These are phyloP conservation scores for Fusarium sulawesiense DNA, from an alignment of 2,329 filamentous ascomycete genomes.

Conservation along the genomic window DNA sequence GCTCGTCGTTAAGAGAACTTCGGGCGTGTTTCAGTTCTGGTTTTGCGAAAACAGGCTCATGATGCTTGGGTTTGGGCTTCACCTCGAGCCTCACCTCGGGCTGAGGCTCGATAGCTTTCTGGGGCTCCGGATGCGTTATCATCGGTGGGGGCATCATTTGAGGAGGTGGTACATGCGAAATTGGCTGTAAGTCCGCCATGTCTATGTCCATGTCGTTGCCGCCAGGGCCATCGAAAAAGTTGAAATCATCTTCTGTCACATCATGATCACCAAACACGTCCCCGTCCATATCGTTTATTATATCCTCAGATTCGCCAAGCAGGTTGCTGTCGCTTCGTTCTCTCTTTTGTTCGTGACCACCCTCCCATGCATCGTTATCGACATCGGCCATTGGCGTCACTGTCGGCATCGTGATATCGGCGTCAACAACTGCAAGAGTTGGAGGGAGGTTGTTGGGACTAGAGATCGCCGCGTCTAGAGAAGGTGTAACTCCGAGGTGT, in stretches of 20 bases:
- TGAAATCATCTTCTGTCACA: slow-evolving; percentile 86
- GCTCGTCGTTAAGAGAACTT: slow-evolving; percentile 62
- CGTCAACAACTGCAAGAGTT: slow-evolving; percentile 48
- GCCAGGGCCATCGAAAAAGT: slow-evolving; percentile 76
- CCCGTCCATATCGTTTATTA: slow-evolving; percentile 76
- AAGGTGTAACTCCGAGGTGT: slow-evolving; percentile 64
- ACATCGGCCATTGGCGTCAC: slow-evolving; percentile 35
- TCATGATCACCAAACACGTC: slow-evolving; percentile 79
- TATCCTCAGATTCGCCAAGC: slow-evolving; percentile 64
- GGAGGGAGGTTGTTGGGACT: slow-evolving; percentile 63
- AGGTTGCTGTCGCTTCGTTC: slow-evolving; percentile 57
- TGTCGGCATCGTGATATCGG: slow-evolving; percentile 41
- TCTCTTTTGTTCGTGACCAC: slow-evolving; percentile 57
- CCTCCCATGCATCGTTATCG: slow-evolving; percentile 50
- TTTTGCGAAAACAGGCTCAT: slow-evolving; percentile 64
- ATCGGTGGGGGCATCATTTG: slow-evolving; percentile 14
- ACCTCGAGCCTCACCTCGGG: slow-evolving; percentile 24
- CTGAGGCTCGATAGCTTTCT: slow-evolving; percentile 23
- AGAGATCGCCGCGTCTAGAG: slow-evolving; percentile 65
- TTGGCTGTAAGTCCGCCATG: slow-evolving; percentile 43
- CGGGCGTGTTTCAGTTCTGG: slow-evolving; percentile 69
- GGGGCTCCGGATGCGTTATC: slow-evolving; percentile 27
- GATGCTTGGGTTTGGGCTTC: slow-evolving; percentile 36
- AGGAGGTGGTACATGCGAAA: slow-evolving; percentile 16
- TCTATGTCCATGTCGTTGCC: slow-evolving; percentile 54